Base-by-base conservation (phyloP, 257 asterid species). In the Lycium barbarum region DNA sequence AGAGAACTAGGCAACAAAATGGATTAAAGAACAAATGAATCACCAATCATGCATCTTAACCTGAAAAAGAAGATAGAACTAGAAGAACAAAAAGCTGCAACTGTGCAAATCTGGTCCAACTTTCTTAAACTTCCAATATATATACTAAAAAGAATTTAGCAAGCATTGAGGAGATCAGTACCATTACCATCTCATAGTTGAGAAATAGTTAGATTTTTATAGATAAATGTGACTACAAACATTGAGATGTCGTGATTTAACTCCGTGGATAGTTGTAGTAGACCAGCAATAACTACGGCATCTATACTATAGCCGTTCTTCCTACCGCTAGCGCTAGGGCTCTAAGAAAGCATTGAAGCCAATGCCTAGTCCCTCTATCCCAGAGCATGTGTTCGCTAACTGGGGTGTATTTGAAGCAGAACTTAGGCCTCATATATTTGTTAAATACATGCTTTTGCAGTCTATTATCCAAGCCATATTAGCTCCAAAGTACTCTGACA, bases 391-490 rank as follows among this genome's bases (percentile, higher is more conserved):
- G 45, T 78, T 53, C 5, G 4, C 63, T 78, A 78, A 78, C 65
- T 78, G 49, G 47, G 8, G 26, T 0, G 65, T 78, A 53, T 26
- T 26, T 26, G 82, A 78, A 49, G 82, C 82, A 78, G 65, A 78
- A 33, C 49, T 78, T 53, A 26, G 49, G 65, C 63, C 49, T 78
- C 65, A 14, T 22, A 78, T 78, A 53, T 26, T 53, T 5, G 8
- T 53, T 7, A 43, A 72, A 72, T 76, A 76, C 14, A 78, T 8
- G 14, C 35, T 78, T 78, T 26, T 76, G 65, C 13, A 3, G 26
- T 53, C 82, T 78, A 78, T 78, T 53, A 51, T 78, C 82, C 65
- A 78, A 38, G 65, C 65, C 82, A 78, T 78, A 78, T 76, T 51
- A 76, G 49, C 82, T 53, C 66, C 65, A 54, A 78, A 14, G 49